Percentiles rank a stretch among this genome's conserved stretches.
These are phyloP conservation scores for Selenicereus undatus DNA, from an alignment of 148 eudicot genomes.

Conservation along the genomic window DNA sequence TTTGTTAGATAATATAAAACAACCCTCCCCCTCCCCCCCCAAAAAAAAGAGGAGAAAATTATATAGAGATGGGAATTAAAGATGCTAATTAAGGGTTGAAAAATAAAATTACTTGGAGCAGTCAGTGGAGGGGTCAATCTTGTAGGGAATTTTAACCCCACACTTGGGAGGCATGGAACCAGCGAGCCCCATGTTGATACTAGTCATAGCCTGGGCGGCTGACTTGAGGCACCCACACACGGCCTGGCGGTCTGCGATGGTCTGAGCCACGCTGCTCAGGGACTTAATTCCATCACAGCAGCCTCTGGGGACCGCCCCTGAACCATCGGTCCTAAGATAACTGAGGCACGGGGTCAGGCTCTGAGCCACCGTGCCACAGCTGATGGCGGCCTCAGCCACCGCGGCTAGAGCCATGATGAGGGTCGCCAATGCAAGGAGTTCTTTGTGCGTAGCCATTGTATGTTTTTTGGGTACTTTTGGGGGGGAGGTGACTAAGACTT, in stretches of 20 bases:
- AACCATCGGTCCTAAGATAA: constrained; percentile 23
- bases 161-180: constrained; percentile 34
- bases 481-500: background rate
- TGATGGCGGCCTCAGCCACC: constrained; percentile 25
- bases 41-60: too few relatives aligned
- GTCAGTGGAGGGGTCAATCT: constrained; percentile 37
- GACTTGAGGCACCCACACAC: constrained; percentile 36
- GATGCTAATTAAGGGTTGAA: too few relatives aligned
- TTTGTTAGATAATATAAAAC: too few relatives aligned
- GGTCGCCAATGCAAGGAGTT: background rate
- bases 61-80: too few relatives aligned
- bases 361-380: constrained; percentile 25
- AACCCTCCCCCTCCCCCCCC: too few relatives aligned
- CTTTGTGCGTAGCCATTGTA: constrained; percentile 18
- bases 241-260: constrained; percentile 32
- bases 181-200: constrained; percentile 19
- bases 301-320: constrained; percentile 5
- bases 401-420: constrained; percentile 5
- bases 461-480: background rate
- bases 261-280: constrained; percentile 23
- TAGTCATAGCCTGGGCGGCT: constrained; percentile 12
- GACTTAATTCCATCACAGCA: constrained; percentile 34
- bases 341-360: constrained; percentile 28
- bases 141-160: constrained; percentile 34
- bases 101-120: constrained; percentile 31